These are phyloP conservation scores for Tylopilus subfusipes DNA, from an alignment of 768 basidiomycete genomes.

Conservation along the genomic window DNA sequence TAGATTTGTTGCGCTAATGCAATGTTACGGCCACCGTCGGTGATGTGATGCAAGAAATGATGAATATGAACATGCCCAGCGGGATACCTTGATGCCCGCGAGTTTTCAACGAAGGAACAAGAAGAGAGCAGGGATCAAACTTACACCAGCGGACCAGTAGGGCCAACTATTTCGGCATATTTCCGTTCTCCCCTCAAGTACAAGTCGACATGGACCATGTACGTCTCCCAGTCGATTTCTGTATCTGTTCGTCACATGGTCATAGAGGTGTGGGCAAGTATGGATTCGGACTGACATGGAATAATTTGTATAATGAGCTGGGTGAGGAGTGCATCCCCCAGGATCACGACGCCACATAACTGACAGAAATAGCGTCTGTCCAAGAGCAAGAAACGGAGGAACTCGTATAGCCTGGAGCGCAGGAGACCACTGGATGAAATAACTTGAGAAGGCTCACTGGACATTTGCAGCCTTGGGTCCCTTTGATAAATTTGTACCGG, in stretches of 20 bases:
- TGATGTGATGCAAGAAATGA: constrained; percentile 60
- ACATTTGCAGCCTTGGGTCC: constrained; percentile 2
- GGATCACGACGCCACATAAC: constrained; percentile 58
- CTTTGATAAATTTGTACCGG: neutral
- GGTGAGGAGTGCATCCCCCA: constrained; percentile 77
- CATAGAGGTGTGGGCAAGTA: constrained; percentile 9
- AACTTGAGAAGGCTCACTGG: neutral
- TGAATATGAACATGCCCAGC: constrained; percentile 90
- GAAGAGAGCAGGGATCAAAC: constrained; percentile 17
- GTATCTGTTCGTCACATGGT: constrained; percentile 61
- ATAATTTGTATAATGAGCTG: constrained; percentile 76
- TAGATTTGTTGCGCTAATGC: constrained; percentile 75
- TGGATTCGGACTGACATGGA: constrained; percentile 59
- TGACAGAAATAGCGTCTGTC: constrained; percentile 63
- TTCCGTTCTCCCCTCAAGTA: constrained; percentile 80
- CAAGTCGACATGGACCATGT: constrained; percentile 81
- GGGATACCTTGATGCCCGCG: constrained; percentile 66
- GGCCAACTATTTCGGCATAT: constrained; percentile 79
- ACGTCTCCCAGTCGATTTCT: constrained; percentile 97
- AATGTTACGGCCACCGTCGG: constrained; percentile 58
- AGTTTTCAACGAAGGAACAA: neutral
- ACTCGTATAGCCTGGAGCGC: neutral
- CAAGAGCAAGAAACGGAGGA: constrained; percentile 34
- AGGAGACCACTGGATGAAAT: constrained; percentile 1
- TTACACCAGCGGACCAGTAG: constrained; percentile 92